Conservation (phyloP, 2,329 filamentous ascomycete species). For the Stagonosporopsis cucurbitacearum region DNA sequence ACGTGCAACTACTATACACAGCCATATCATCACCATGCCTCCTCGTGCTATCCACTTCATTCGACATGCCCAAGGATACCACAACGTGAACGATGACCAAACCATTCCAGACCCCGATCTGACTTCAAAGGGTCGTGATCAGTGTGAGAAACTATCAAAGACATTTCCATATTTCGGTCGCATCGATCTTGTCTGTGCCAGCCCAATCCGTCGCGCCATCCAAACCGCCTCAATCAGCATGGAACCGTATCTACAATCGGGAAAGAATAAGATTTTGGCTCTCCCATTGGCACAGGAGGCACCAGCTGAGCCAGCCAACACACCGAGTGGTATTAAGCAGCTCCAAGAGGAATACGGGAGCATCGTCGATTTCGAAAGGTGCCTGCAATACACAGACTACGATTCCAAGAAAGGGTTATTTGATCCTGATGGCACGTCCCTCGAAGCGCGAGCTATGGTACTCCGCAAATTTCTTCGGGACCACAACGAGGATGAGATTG, state of each 20-base stretch:
- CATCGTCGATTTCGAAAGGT: constrained; percentile 7
- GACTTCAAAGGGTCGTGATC: constrained; percentile 73
- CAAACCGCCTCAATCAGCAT: constrained; percentile 77
- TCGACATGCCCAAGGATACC: constrained; percentile 75
- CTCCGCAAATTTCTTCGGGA: not conserved
- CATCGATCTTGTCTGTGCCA: constrained; percentile 75
- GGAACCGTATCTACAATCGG: constrained; percentile 47
- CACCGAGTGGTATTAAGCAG: constrained; percentile 4
- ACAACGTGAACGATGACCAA: constrained; percentile 75
- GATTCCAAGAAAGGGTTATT: constrained; percentile 7
- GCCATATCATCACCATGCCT: constrained; percentile 13
- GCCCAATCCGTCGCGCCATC: constrained; percentile 79
- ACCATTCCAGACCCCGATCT: constrained; percentile 75
- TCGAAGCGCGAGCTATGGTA: not conserved
- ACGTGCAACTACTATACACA: not conserved
- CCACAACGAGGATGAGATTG: not conserved
- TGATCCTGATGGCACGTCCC: not conserved
- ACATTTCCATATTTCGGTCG: constrained; percentile 64
- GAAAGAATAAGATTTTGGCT: constrained; percentile 11
- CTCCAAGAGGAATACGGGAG: constrained; percentile 8
- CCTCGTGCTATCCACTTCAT: constrained; percentile 56
- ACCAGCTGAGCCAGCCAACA: constrained; percentile 16
- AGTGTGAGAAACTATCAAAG: constrained; percentile 70
- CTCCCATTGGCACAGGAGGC: constrained; percentile 17
- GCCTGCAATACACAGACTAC: constrained; percentile 4